Percentiles rank a stretch among this genome's conserved stretches.
Evolutionary conservation across 129 eudicot genomes (phyloP).

Genomic region (Oenanthe sinensis): DNA sequence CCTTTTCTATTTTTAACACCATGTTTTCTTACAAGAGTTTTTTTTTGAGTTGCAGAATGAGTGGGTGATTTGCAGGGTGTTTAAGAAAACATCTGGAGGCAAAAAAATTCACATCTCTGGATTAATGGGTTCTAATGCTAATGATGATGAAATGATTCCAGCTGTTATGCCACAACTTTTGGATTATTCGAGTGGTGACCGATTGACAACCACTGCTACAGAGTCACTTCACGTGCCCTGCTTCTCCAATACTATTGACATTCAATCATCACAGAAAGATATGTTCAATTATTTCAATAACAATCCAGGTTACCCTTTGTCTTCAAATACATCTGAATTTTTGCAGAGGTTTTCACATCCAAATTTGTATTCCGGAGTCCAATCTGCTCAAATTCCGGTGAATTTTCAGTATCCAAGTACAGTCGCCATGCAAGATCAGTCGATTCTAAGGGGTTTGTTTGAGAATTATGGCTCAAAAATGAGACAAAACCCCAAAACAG

Average conservation of each 20-base stretch:
- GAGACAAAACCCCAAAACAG: conserved; percentile 40
- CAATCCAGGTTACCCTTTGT: conserved; percentile 18
- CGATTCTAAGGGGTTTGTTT: conserved; percentile 37
- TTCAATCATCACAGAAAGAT: conserved; percentile 36
- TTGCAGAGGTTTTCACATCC: conserved; percentile 11
- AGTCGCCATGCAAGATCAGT: conserved; percentile 34
- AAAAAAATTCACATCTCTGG: conserved; percentile 58
- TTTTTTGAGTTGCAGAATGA: conserved; percentile 51
- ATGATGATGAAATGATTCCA: conserved; percentile 25
- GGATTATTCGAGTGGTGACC: conserved; percentile 36
- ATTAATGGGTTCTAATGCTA: conserved; percentile 30
- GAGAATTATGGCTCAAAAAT: conserved; percentile 27
- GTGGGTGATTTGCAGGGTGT: conserved; percentile 94
- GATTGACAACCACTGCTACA: conserved; percentile 10
- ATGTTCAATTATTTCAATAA: conserved; percentile 20
- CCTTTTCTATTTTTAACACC: conserved; percentile 9
- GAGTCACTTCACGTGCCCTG: conserved; percentile 73
- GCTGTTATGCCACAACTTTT: conserved; percentile 48
- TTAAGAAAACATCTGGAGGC: conserved; percentile 63
- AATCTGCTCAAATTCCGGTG: conserved; percentile 19
- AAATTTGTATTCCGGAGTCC: conserved; percentile 23
- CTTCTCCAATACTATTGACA: conserved; percentile 68
- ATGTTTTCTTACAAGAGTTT: background rate
- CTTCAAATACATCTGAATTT: conserved; percentile 22
- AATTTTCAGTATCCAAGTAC: conserved; percentile 27